phyloP scores from a whole-genome alignment of 1,139 yeast species.

The Hyphopichia khmerensis region DNA sequence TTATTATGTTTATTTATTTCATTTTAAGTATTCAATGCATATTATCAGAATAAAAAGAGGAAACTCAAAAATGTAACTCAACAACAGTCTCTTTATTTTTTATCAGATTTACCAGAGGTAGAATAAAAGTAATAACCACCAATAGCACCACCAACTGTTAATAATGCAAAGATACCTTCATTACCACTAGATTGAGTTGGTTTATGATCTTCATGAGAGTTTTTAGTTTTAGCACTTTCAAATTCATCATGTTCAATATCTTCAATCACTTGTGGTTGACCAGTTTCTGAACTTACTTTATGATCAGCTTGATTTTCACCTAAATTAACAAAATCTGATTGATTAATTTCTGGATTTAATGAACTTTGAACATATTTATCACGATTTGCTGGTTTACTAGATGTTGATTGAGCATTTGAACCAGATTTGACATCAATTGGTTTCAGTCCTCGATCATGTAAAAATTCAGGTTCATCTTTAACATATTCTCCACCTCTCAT shows the following conservation, averaged over 20 bases:
- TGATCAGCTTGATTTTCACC: conserved; percentile 40
- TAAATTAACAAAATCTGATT: conserved; percentile 36
- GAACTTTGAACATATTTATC: conserved; percentile 45
- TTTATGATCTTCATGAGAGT: conserved; percentile 3
- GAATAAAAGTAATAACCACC: conserved; percentile 15
- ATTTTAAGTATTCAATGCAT: no score
- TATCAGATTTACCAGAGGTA: conserved; percentile 5
- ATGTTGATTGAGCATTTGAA: conserved; percentile 10
- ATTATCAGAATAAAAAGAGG: no score
- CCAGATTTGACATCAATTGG: conserved; percentile 22
- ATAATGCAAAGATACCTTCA: conserved; percentile 15
- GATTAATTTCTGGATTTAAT: conserved; percentile 42
- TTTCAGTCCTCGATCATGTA: conserved; percentile 36
- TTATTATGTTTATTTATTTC: neutral
- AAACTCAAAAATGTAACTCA: no score
- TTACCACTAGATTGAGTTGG: conserved; percentile 5
- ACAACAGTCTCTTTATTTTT: conserved; percentile 4
- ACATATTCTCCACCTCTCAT: conserved; percentile 48
- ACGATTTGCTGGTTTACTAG: conserved; percentile 37
- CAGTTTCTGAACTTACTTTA: conserved; percentile 28
- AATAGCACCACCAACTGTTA: conserved; percentile 26
- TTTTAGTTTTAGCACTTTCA: conserved; percentile 15
- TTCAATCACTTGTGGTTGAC: conserved; percentile 32
- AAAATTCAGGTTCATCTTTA: conserved; percentile 36
- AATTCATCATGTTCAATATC: conserved; percentile 40